Evolutionary conservation across 164 flowering plant genomes (phyloP).

Genomic region (Piper betle): DNA sequence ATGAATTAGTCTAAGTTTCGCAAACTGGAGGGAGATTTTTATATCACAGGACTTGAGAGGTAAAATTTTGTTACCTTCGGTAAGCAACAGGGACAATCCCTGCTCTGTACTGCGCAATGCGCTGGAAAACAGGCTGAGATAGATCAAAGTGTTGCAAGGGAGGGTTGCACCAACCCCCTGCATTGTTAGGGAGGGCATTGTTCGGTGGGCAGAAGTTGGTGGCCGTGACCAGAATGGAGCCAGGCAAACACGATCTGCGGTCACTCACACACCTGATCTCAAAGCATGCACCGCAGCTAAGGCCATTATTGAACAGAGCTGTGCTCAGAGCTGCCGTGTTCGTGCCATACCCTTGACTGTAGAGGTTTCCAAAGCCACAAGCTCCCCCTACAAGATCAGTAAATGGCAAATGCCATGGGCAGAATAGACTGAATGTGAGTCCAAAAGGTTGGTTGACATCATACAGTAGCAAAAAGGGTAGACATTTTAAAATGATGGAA

Average conservation of each 20-base stretch:
- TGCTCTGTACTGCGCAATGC: slow-evolving; percentile 54
- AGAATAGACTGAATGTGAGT: background rate
- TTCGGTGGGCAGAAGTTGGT: slow-evolving; percentile 86
- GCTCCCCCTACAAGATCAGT: slow-evolving; percentile 48
- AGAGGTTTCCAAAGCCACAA: slow-evolving; percentile 75
- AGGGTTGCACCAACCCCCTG: slow-evolving; percentile 73
- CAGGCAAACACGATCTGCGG: slow-evolving; percentile 47
- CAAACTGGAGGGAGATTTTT: too few relatives aligned
- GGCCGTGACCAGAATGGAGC: slow-evolving; percentile 60
- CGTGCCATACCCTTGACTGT: slow-evolving; percentile 73
- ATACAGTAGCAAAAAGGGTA: too few relatives aligned
- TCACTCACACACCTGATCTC: slow-evolving; percentile 53
- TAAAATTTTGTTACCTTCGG: slow-evolving; percentile 27
- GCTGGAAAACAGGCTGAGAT: slow-evolving; percentile 65
- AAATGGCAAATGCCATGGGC: background rate
- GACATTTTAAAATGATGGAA: background rate
- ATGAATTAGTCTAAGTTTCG: too few relatives aligned
- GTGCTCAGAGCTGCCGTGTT: slow-evolving; percentile 74
- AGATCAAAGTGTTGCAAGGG: slow-evolving; percentile 76
- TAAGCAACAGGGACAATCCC: slow-evolving; percentile 74
- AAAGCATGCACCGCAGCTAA: slow-evolving; percentile 69
- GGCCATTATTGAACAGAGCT: slow-evolving; percentile 59
- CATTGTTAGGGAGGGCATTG: slow-evolving; percentile 14
- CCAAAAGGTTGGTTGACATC: too few relatives aligned
- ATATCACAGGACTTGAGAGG: background rate